Base-by-base conservation (phyloP, 106 monocot genomes). In the Acanthochlamys bracteata region DNA sequence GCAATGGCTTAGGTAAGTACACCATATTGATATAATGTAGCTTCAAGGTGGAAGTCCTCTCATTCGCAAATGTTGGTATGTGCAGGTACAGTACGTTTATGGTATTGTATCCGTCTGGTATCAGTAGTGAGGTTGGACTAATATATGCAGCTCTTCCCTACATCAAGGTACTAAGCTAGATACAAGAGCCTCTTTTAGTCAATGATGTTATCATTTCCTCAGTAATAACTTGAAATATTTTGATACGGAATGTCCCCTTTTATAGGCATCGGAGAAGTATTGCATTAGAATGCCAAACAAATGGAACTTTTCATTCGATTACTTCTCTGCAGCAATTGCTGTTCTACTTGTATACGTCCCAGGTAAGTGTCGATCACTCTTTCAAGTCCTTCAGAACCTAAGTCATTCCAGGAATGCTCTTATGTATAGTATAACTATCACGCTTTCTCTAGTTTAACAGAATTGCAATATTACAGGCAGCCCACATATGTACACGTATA, bases 61-160 rank as follows among this genome's bases (percentile, higher is more conserved):
- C 53, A 53, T 54, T 53, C 41, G 4, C 25, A 16, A 16, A 3
- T n/a, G 11, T 47, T 20, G 7, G 9, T 42, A 11, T 41, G 6
- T 78, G 68, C 84, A 95, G 94, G 67, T 95, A 90, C 65, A 90
- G 87, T 71, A 90, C 90, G 23, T 95, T 95, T 59, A 27, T 90
- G 61, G 7, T 95, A 25, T 47, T 95, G 60, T 93, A 93, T 61
- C 93, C 93, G 67, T 65, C 80, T 61, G 89, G 93, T 42, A 93
- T 93, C 57, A 71, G 82, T 17, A 95, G 86, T 67, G 89, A 95
- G 58, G 87, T 95, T 69, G 90, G 95, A 63, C 73, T 90, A 10
- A 83, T 84, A 69, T 88, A 84, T 61, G 60, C 65, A 42, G 80
- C 84, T 20, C 57, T 95, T 56, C 84, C 86, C 47, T 90, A 66